Conservation (phyloP, 495 filamentous ascomycete genomes). For the Pseudoneurospora amorphoporcata region DNA sequence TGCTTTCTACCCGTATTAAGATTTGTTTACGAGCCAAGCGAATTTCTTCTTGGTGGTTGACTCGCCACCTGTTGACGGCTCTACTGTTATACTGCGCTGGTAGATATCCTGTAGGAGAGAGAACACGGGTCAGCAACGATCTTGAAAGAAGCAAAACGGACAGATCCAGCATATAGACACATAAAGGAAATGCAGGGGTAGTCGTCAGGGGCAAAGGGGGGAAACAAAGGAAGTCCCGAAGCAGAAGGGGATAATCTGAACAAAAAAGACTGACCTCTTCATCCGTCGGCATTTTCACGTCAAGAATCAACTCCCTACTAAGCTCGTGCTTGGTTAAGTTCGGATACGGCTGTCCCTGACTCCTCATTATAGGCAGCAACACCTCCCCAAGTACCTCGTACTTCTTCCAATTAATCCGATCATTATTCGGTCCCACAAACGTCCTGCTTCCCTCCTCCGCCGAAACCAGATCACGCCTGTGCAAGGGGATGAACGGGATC, state of each 20-base stretch:
- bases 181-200: not conserved
- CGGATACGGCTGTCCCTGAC: slow-evolving; percentile 75
- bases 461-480: slow-evolving; percentile 76
- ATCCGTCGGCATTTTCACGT: slow-evolving; percentile 46
- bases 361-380: slow-evolving; percentile 78
- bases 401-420: slow-evolving; percentile 93
- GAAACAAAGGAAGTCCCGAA: not conserved
- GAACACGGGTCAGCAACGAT: not conserved
- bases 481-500: slow-evolving; percentile 91
- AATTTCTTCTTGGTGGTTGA: slow-evolving; percentile 44
- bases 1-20: not conserved
- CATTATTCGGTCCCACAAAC: slow-evolving; percentile 62
- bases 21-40: slow-evolving; percentile 43
- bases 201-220: slow-evolving; percentile 13
- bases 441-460: slow-evolving; percentile 90
- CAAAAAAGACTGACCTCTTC: slow-evolving; percentile 42
- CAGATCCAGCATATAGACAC: not conserved
- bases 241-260: not conserved
- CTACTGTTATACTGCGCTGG: slow-evolving; percentile 47
- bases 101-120: slow-evolving; percentile 43
- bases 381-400: slow-evolving; percentile 95
- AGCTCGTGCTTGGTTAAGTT: slow-evolving; percentile 55
- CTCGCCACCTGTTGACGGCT: slow-evolving; percentile 29
- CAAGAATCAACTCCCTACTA: slow-evolving; percentile 60
- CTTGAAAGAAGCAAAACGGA: not conserved